Conservation (phyloP, 1,284 basidiomycete species). For the Sanghuangporus weigelae region DNA sequence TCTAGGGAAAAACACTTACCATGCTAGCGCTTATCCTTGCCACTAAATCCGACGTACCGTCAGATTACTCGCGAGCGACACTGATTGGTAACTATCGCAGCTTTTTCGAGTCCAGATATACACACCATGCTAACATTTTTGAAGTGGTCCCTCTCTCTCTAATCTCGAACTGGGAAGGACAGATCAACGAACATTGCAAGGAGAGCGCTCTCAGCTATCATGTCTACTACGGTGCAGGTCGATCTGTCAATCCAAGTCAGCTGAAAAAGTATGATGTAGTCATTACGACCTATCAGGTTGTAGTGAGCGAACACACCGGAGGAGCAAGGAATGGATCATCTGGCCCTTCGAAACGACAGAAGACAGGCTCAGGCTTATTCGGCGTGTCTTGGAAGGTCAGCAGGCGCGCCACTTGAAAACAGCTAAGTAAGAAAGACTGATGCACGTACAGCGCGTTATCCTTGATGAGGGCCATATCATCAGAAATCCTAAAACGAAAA, state of each 20-base stretch:
- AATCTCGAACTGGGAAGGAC: constrained; percentile 88
- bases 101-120: neutral
- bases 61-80: constrained; percentile 57
- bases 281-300: constrained; percentile 85
- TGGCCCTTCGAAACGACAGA: constrained; percentile 25
- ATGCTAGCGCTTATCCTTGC: constrained; percentile 74
- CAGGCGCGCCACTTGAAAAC: neutral
- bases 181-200: constrained; percentile 74
- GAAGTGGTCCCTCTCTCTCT: constrained; percentile 84
- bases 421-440: neutral
- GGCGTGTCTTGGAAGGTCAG: constrained; percentile 75
- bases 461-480: constrained; percentile 87
- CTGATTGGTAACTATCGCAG: constrained; percentile 62
- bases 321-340: neutral
- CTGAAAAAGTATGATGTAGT: constrained; percentile 73
- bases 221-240: constrained; percentile 65
- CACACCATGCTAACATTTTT: constrained; percentile 1
- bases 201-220: constrained; percentile 50
- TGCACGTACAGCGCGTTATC: constrained; percentile 54
- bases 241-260: constrained; percentile 52
- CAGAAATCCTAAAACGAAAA: constrained; percentile 82
- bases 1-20: constrained; percentile 78
- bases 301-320: constrained; percentile 43
- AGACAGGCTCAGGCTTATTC: constrained; percentile 42
- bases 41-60: constrained; percentile 59